Evolutionary conservation across 176 grass and related monocot species (phyloP).

Genomic region (Oropetium thomaeum): DNA sequence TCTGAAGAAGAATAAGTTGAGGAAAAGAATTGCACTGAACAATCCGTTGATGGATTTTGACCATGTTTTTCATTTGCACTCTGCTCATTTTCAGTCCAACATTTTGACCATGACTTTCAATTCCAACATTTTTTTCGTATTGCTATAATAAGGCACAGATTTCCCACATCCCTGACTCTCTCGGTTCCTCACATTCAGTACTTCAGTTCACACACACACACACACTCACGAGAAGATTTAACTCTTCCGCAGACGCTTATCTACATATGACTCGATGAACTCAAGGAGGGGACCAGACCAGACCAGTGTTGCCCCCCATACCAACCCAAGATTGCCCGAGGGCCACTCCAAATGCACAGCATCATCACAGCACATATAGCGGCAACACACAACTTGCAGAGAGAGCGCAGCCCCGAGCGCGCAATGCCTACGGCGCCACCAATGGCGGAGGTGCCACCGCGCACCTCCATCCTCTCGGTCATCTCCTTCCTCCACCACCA

Average conservation of each 20-base stretch:
- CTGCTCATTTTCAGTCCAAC: too few species aligned
- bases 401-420: too few species aligned
- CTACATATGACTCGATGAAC: slow-evolving; percentile 17
- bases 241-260: neutral
- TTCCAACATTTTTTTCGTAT: too few species aligned
- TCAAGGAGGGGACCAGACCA: slow-evolving; percentile 7
- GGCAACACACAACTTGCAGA: neutral
- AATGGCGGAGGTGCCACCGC: slow-evolving; percentile 33
- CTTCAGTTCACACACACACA: neutral
- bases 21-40: too few species aligned
- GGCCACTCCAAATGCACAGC: neutral
- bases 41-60: too few species aligned
- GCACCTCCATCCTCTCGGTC: slow-evolving; percentile 48
- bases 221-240: neutral
- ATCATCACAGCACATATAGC: neutral
- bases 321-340: neutral
- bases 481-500: slow-evolving; percentile 58
- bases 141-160: neutral
- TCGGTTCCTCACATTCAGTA: neutral
- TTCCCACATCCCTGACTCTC: neutral
- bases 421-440: slow-evolving; percentile 23
- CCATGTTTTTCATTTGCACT: too few species aligned
- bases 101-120: too few species aligned
- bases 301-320: neutral
- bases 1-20: too few species aligned